Evolutionary conservation across 2,329 filamentous ascomycete species (phyloP), one percentile per base, ranked within the genome.

Genomic region (Cryphonectria nitschkei): DNA sequence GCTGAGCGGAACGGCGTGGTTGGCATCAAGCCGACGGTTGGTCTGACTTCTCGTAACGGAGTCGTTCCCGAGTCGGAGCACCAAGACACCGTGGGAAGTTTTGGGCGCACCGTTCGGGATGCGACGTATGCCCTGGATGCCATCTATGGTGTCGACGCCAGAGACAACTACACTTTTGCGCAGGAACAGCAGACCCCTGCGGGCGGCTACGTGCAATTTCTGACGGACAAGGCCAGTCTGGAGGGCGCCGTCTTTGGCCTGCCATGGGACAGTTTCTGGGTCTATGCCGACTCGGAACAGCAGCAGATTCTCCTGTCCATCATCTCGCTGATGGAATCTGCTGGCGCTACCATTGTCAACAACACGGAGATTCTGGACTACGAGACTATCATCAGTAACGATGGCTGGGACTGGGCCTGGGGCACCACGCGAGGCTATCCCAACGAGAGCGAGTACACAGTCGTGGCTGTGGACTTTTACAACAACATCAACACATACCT

Each of bases 361-460:
- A 85, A 85, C 37, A 93, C 90, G 0, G 92, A 94, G 76, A 84
- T 94, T 1, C 88, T 88, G 32, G 82, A 88, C 77, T 86, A 88
- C 75, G 79, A 89, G 76, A 87, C 81, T 0, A 87, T 93, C 34
- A 85, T 94, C 16, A 87, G 86, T 43, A 90, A 88, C 0, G 78
- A 86, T 65, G 90, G 90, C n/a, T 94, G 91, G 91, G 84, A 94
- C 78, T 94, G 92, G 86, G 90, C 92, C 75, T 91, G 88, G 73
- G 90, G 91, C 19, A 84, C 81, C 7, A 85, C 82, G 0, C 86
- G 90, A 4, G 89, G 90, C 2, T 89, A 82, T 75, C 81, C 89
- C n/a, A 93, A 93, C 72, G 88, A 93, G 79, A 93, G 89, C 19
- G 91, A 93, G 78, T 93, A 90, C 79, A 92, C 89, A 0, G 88